Evolutionary conservation across 2,329 filamentous ascomycete genomes (phyloP), one percentile per base, ranked within the genome.

Genomic region (Scorias spongiosa): DNA sequence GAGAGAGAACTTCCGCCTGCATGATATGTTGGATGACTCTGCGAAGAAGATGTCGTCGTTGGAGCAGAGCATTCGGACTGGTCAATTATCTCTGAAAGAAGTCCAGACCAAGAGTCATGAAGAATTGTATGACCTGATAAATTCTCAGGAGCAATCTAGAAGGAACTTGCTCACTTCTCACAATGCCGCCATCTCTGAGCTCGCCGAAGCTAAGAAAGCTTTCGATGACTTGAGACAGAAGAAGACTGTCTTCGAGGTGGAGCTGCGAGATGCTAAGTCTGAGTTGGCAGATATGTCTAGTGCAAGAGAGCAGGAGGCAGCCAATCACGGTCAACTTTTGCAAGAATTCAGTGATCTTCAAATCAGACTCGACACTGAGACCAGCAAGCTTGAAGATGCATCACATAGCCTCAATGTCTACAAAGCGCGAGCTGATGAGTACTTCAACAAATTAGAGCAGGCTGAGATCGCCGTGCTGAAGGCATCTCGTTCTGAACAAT

Each of bases 371-470:
- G 91, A 96, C 58, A 81, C 83, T 5, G 91, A 96, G 64, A 77
- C 79, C 1, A 93, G 86, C 1, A 89, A 84, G 60, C 72, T 89
- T 26, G 76, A 80, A 26, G 89, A 98, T 61, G 79, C 94, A 39
- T 79, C 78, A 7, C 82, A 86, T 2, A 93, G 83, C 60, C 73
- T 96, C 37, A 80, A 78, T 48, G 67, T 95, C 48, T 98, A 96
- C 71, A 95, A 93, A 72, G 79, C 77, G 49, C 80, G 89, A 38
- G 84, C 89, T 3, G 87, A 96, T 57, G 89, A 96, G 60, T 96
- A 98, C 64, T 98, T 95, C 65, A 84, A 79, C 68, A 95, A 94
- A 65, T 76, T 98, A 15, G 89, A 98, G 63, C 89, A 96, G 59
- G 91, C 91, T 12, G 89, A 98, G 62, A 93, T 96, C 51, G 80